A percentile compares a stretch with the other conserved stretches of the same genome.
Evolutionary conservation across 2,329 filamentous ascomycete species (phyloP).

Genomic region (Colletotrichum ledebouriae): DNA sequence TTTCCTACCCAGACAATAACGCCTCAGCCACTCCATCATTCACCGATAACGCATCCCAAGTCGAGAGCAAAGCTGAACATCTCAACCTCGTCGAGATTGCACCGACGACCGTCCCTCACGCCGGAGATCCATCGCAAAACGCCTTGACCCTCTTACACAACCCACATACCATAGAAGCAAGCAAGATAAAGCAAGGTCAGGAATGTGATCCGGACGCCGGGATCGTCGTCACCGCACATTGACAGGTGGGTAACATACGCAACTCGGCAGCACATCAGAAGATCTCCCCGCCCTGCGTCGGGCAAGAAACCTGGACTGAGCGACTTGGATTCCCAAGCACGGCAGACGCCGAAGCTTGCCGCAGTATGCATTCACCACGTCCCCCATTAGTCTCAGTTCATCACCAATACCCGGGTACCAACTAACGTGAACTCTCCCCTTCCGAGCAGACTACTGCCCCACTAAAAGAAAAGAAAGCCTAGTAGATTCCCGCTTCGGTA

Average conservation of each 20-base stretch:
- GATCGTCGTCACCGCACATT: background rate
- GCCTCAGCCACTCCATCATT: constrained; percentile 20
- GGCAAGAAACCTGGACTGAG: constrained; percentile 3
- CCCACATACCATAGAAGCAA: constrained; percentile 2
- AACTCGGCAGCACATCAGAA: constrained; percentile 1
- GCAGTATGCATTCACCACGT: background rate
- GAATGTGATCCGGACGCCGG: background rate
- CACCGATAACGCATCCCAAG: background rate
- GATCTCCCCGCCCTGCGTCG: constrained; percentile 16
- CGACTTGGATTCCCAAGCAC: constrained; percentile 1
- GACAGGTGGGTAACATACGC: constrained; percentile 4
- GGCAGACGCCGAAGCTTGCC: constrained; percentile 14
- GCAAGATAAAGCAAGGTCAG: background rate
- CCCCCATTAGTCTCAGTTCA: constrained; percentile 11
- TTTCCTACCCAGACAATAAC: constrained; percentile 2
- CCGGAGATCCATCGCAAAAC: background rate
- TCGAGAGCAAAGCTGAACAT: background rate
- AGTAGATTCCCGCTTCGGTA: constrained; percentile 22
- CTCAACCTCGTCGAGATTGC: constrained; percentile 4
- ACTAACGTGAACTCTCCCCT: background rate
- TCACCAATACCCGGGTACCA: constrained; percentile 13
- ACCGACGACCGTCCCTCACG: background rate
- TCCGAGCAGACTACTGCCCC: background rate
- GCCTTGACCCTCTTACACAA: constrained; percentile 2
- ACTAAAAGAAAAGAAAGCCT: constrained; percentile 22